Percentiles rank a stretch among this genome's conserved stretches.
Evolutionary conservation across 192 early-diverging fungal species (phyloP).

Genomic region (Piromyces finnis): DNA sequence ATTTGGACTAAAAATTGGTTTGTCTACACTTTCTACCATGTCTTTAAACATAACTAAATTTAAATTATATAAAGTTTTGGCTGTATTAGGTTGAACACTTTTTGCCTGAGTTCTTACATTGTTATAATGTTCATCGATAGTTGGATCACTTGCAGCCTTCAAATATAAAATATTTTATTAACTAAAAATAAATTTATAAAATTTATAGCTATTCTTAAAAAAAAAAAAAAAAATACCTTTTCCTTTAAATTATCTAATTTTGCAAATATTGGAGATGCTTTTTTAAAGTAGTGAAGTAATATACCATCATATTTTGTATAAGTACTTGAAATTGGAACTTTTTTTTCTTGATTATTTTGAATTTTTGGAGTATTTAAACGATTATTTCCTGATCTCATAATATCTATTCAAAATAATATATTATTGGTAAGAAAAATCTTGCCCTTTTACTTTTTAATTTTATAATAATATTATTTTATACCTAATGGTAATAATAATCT

Average conservation of each 20-base stretch:
- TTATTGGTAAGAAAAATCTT: too few relatives aligned
- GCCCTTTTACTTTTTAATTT: too few relatives aligned
- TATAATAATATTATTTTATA: background rate
- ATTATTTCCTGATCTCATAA: background rate
- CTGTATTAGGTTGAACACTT: background rate
- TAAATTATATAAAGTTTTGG: background rate
- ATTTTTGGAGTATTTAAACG: background rate
- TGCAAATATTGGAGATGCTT: background rate
- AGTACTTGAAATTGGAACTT: background rate
- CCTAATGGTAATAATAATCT: background rate
- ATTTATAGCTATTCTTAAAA: too few relatives aligned
- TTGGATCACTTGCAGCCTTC: background rate
- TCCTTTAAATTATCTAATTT: background rate
- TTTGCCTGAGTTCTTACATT: background rate
- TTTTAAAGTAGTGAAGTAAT: background rate
- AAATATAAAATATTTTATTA: background rate
- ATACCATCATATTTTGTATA: background rate
- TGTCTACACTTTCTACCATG: background rate
- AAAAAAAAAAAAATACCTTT: background rate
- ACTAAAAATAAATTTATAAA: too few relatives aligned
- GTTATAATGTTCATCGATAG: background rate
- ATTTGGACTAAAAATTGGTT: background rate
- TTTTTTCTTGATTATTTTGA: background rate
- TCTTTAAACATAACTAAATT: background rate
- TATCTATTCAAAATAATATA: background rate